These are phyloP conservation scores for Fusarium austroafricanum DNA, from an alignment of 2,329 filamentous ascomycete species.

Conservation along the genomic window DNA sequence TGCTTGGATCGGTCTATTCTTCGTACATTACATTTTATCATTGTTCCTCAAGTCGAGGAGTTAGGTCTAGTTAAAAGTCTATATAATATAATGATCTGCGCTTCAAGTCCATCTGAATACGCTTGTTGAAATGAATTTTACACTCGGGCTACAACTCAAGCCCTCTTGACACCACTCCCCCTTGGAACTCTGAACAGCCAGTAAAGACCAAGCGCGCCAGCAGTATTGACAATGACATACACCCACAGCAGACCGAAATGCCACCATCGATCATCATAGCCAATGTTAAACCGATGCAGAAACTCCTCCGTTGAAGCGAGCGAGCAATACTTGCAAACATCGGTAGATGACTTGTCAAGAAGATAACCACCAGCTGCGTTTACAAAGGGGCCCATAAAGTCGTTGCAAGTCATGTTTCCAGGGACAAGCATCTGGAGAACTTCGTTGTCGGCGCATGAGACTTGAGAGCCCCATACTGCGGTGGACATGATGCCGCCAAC, in stretches of 20 bases:
- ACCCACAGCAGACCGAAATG: constrained; percentile 66
- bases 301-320: constrained; percentile 54
- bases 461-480: constrained; percentile 37
- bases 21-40: too few species aligned
- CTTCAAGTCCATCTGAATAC: background rate
- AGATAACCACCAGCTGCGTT: constrained; percentile 59
- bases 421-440: constrained; percentile 68
- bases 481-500: constrained; percentile 67
- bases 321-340: constrained; percentile 59
- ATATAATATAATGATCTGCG: background rate
- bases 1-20: too few species aligned
- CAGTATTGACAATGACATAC: constrained; percentile 62
- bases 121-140: background rate
- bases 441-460: constrained; percentile 52
- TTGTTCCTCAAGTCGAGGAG: rapidly evolving
- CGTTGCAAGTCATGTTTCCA: constrained; percentile 59
- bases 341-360: constrained; percentile 55
- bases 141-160: background rate
- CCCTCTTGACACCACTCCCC: constrained; percentile 41
- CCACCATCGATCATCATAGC: constrained; percentile 64
- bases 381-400: constrained; percentile 62
- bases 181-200: constrained; percentile 55
- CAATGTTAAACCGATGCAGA: constrained; percentile 54
- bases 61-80: background rate
- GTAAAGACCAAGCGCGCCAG: constrained; percentile 60